phyloP scores from a whole-genome alignment of 371 early-diverging fungal species.

The Syncephalis fuscata region DNA sequence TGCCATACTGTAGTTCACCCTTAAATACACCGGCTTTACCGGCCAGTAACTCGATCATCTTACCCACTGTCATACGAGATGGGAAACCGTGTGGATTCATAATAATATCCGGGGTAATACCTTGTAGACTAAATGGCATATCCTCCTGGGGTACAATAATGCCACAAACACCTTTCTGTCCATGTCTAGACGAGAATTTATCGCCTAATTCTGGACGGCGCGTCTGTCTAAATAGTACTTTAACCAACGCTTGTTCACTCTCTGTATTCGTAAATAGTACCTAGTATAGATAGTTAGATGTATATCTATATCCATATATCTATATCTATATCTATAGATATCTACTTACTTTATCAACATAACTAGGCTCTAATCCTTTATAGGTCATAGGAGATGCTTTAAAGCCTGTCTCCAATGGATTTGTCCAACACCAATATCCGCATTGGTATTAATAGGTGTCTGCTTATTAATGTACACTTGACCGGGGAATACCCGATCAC shows the following conservation, averaged over 20 bases:
- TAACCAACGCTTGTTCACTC: background rate
- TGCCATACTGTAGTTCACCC: slow-evolving; percentile 38
- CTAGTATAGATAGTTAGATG: background rate
- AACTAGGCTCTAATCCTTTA: background rate
- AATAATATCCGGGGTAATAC: slow-evolving; percentile 50
- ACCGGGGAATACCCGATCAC: slow-evolving; percentile 57
- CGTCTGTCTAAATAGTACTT: slow-evolving; percentile 6
- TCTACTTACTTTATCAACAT: background rate
- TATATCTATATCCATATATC: background rate
- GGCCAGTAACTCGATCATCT: slow-evolving; percentile 53
- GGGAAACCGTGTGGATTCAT: slow-evolving; percentile 69
- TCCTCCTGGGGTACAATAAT: slow-evolving; percentile 37
- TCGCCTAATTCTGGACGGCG: slow-evolving; percentile 50
- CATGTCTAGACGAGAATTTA: slow-evolving; percentile 59
- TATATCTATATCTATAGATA: background rate
- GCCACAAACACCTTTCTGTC: slow-evolving; percentile 59
- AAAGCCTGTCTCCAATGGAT: no score
- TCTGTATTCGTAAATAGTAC: background rate
- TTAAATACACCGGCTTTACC: slow-evolving; percentile 37
- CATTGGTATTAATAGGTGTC: slow-evolving; percentile 40
- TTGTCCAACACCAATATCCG: no score
- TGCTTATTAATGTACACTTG: slow-evolving; percentile 78
- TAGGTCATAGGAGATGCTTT: no score
- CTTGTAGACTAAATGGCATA: slow-evolving; percentile 53
- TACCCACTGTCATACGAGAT: slow-evolving; percentile 57